phyloP scores from a whole-genome alignment of 2,329 filamentous ascomycete genomes.

The Dissoconium aciculare region DNA sequence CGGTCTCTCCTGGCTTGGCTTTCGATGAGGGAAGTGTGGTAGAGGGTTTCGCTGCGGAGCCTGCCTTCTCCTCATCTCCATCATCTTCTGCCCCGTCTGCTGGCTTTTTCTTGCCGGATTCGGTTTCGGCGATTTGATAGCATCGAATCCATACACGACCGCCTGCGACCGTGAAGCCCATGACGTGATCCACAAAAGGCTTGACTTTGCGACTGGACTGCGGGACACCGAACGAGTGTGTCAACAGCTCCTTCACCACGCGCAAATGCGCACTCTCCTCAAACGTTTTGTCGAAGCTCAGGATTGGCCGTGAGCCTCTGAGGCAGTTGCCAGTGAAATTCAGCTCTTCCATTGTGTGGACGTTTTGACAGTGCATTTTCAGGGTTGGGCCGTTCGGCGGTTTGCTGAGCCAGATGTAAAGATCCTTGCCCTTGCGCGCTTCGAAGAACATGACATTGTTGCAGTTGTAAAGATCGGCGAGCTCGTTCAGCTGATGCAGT shows the following conservation, averaged over 20 bases:
- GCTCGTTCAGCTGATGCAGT: slow-evolving; percentile 64
- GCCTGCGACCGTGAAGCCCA: slow-evolving; percentile 79
- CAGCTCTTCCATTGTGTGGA: slow-evolving; percentile 93
- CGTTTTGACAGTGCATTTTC: slow-evolving; percentile 57
- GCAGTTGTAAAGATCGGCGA: slow-evolving; percentile 70
- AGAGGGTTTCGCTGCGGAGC: slow-evolving; percentile 21
- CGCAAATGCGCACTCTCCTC: slow-evolving; percentile 53
- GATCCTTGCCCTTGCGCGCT: slow-evolving; percentile 81
- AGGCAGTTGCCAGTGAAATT: slow-evolving; percentile 95
- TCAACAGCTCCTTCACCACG: slow-evolving; percentile 78
- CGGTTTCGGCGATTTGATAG: slow-evolving; percentile 82
- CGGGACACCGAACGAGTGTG: slow-evolving; percentile 83
- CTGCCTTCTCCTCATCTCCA: slow-evolving; percentile 24
- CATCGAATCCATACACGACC: slow-evolving; percentile 93
- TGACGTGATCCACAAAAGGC: slow-evolving; percentile 90
- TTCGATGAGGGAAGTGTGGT: slow-evolving; percentile 25
- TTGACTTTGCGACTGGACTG: slow-evolving; percentile 78
- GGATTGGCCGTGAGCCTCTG: slow-evolving; percentile 77
- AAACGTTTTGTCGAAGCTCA: slow-evolving; percentile 84
- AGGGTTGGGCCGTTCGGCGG: slow-evolving; percentile 68
- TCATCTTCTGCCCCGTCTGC: slow-evolving; percentile 20
- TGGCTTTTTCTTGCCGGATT: slow-evolving; percentile 41
- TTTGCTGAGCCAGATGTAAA: slow-evolving; percentile 88
- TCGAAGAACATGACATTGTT: slow-evolving; percentile 94
- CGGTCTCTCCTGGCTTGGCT: slow-evolving; percentile 43